phyloP scores from a whole-genome alignment of 352 stramenopile species.

The Phytophthora fragariae region DNA sequence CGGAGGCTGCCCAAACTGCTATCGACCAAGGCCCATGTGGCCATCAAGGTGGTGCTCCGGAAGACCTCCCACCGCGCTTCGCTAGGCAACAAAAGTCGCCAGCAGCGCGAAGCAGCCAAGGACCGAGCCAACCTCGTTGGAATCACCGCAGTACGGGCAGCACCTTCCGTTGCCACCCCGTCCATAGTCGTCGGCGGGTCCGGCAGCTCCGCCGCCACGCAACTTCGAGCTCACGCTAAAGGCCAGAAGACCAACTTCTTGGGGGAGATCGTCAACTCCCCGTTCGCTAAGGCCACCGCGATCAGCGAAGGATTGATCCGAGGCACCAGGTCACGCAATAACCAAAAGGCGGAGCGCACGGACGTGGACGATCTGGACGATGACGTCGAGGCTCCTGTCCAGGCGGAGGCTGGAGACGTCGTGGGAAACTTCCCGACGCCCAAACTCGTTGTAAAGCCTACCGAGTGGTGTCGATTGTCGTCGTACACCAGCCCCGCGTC shows the following conservation, averaged over 20 bases:
- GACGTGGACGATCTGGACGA: conserved; percentile 31
- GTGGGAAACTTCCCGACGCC: conserved; percentile 48
- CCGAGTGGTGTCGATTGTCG: conserved; percentile 77
- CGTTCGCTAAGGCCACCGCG: conserved; percentile 46
- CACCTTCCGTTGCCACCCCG: background rate
- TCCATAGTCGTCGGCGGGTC: conserved; percentile 26
- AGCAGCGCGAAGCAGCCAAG: conserved; percentile 61
- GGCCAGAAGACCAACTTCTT: conserved; percentile 77
- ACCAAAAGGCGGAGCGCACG: conserved; percentile 24
- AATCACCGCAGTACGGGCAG: conserved; percentile 56
- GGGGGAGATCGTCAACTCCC: conserved; percentile 64
- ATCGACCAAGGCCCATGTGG: conserved; percentile 51
- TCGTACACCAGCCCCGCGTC: conserved; percentile 63
- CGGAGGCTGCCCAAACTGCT: conserved; percentile 33
- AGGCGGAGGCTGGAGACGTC: conserved; percentile 11
- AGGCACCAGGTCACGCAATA: conserved; percentile 25
- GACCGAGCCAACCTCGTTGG: conserved; percentile 73
- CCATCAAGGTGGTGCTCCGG: conserved; percentile 76
- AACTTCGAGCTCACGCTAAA: conserved; percentile 55
- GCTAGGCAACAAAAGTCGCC: conserved; percentile 49
- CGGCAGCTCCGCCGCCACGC: conserved; percentile 37
- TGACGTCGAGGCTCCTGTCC: conserved; percentile 18
- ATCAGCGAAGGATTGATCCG: conserved; percentile 32
- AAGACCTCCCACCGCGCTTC: conserved; percentile 70
- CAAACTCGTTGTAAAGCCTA: conserved; percentile 76